Evolutionary conservation across 495 filamentous ascomycete genomes (phyloP), one percentile per base, ranked within the genome.

Genomic region (Hypoxylon cercidicola): DNA sequence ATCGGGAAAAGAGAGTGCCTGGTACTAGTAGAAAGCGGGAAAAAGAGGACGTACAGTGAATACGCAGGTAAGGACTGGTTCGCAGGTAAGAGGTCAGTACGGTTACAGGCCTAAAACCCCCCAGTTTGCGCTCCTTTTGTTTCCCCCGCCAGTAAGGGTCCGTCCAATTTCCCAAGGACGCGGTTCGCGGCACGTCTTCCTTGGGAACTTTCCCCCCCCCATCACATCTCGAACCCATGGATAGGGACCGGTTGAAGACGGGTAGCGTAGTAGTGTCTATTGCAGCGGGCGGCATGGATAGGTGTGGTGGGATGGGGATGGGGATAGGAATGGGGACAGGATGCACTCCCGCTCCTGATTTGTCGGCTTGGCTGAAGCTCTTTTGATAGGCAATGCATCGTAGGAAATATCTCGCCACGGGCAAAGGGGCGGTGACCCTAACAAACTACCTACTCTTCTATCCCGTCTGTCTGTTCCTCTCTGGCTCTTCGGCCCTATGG

Each of bases 151-250:
- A 48, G 60, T 57, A 28, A 53, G 60, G 64, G 39, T 10, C 20
- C 11, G 16, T 63, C 50, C 55, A 68, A 68, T 68, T 64, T 68
- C 61, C 65, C 65, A 56, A 44, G 50, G 50, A 53, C 60, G 65
- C 43, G 65, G 60, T 60, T 68, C 65, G 43, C 23, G 55, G 55
- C 55, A 25, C 43, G 18, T 53, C 5, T 37, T 67, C 43, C 52
- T 57, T 44, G 37, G 47, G 50, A 40, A 32, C 30, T 32, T 12
- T 15, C 15, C 15, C 13, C n/a, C 13, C 45, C 25, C 44, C 54
- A 40, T 58, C 54, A 50, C 64, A 59, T 28, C 48, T 32, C 15
- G 40, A 41, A 47, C 30, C 30, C 48, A 54, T 50, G 54, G 55
- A 55, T 35, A 45, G 45, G 41, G 55, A 45, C 60, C 45, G 59